phyloP scores from a whole-genome alignment of 2,329 filamentous ascomycete genomes.

The Penicillium palitans region DNA sequence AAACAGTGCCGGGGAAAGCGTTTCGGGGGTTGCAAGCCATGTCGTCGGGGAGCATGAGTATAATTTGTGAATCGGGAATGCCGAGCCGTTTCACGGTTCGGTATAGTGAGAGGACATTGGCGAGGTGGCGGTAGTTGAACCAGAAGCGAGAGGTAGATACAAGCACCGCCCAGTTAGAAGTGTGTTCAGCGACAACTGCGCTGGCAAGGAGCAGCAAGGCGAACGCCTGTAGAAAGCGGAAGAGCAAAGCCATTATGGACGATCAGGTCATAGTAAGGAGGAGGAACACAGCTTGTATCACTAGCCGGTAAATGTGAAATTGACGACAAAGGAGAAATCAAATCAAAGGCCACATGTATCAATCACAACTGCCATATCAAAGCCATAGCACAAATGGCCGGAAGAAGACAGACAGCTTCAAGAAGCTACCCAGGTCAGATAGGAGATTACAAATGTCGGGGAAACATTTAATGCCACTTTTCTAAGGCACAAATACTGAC shows the following conservation, averaged over 20 bases:
- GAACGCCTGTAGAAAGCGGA: constrained; percentile 29
- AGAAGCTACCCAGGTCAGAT: not conserved
- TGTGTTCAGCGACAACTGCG: constrained; percentile 58
- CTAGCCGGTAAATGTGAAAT: not conserved
- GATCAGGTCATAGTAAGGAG: constrained; percentile 19
- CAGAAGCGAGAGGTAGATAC: constrained; percentile 98
- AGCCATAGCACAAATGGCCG: not conserved
- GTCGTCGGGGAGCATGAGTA: constrained; percentile 99
- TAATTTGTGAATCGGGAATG: constrained; percentile 98
- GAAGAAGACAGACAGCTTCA: not conserved
- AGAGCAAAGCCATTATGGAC: constrained; percentile 29
- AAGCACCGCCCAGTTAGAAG: constrained; percentile 98
- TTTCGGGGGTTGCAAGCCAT: constrained; percentile 99
- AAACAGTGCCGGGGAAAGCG: constrained; percentile 94
- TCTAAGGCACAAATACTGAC: not conserved
- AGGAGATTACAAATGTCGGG: constrained; percentile 11
- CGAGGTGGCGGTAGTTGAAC: constrained; percentile 99
- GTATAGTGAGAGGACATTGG: constrained; percentile 96
- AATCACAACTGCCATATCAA: not conserved
- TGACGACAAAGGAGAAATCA: not conserved
- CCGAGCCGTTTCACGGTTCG: constrained; percentile 96
- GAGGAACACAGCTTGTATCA: constrained; percentile 9
- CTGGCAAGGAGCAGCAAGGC: constrained; percentile 26
- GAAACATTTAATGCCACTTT: not conserved
- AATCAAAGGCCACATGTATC: not conserved